phyloP scores from a whole-genome alignment of 345 rosid genomes.

The Melastoma malabathricum region DNA sequence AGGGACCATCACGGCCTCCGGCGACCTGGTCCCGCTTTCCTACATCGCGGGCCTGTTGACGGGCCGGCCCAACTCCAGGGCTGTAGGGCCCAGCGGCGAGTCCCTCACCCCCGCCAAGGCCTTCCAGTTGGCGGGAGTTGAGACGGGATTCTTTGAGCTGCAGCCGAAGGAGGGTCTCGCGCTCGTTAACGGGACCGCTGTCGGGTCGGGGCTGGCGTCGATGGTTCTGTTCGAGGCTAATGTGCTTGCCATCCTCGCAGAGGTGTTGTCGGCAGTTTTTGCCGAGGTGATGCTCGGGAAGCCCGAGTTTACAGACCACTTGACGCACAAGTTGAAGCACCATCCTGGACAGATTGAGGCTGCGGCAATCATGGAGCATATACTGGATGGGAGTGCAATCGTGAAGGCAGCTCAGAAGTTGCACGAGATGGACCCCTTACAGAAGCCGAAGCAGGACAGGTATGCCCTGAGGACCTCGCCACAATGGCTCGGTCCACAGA shows the following conservation, averaged over 20 bases:
- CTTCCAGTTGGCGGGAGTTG: slow-evolving; percentile 25
- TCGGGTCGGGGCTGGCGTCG: slow-evolving; percentile 66
- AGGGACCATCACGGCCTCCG: slow-evolving; percentile 61
- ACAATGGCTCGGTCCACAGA: slow-evolving; percentile 75
- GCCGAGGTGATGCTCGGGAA: slow-evolving; percentile 72
- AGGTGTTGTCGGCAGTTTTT: slow-evolving; percentile 47
- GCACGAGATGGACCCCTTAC: slow-evolving; percentile 58
- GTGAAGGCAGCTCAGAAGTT: slow-evolving; percentile 42
- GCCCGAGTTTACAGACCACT: slow-evolving; percentile 63
- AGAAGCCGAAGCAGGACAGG: slow-evolving; percentile 60
- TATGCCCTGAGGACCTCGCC: slow-evolving; percentile 70
- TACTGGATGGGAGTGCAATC: slow-evolving; percentile 50
- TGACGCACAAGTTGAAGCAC: slow-evolving; percentile 60
- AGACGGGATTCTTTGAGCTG: slow-evolving; percentile 24
- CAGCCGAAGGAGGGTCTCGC: slow-evolving; percentile 77
- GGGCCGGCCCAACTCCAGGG: slow-evolving; percentile 51
- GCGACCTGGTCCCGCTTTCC: slow-evolving; percentile 60
- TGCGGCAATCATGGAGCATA: slow-evolving; percentile 70
- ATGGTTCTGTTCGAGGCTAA: slow-evolving; percentile 53
- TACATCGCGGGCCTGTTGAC: slow-evolving; percentile 52
- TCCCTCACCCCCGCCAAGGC: slow-evolving; percentile 30
- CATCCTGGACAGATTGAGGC: slow-evolving; percentile 80
- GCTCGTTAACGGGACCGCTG: slow-evolving; percentile 62
- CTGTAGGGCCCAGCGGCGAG: slow-evolving; percentile 42
- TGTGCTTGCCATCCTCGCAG: slow-evolving; percentile 31